Percentiles rank a stretch among this genome's conserved stretches.
phyloP scores from a whole-genome alignment of 148 eudicot genomes.

The Cornus florida region DNA sequence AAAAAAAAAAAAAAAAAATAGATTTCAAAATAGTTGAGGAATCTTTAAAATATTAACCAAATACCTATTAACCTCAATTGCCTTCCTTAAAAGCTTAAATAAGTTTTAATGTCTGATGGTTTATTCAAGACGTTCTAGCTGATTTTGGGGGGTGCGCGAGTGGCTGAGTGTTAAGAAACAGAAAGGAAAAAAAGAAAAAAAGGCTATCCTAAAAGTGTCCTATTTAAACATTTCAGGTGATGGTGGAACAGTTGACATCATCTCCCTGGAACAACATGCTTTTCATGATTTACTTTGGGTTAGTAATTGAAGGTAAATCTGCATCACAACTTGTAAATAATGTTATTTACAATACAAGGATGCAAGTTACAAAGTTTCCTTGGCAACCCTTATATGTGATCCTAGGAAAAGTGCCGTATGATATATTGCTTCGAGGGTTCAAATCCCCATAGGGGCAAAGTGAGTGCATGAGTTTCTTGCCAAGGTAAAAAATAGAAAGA shows the following conservation, averaged over 20 bases:
- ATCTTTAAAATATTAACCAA: too few species aligned
- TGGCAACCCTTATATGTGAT: not conserved
- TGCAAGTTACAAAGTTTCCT: not conserved
- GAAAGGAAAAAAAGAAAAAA: not conserved
- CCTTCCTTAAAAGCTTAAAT: too few species aligned
- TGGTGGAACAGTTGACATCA: slow-evolving; percentile 65
- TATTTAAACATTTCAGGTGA: slow-evolving; percentile 44
- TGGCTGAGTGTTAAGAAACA: not conserved
- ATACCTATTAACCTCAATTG: too few species aligned
- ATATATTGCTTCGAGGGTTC: too few species aligned
- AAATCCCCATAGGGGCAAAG: too few species aligned
- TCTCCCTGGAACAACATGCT: slow-evolving; percentile 75
- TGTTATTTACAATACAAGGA: not conserved
- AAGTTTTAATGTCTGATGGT: not conserved
- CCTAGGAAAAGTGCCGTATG: too few species aligned
- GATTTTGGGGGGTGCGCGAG: too few species aligned
- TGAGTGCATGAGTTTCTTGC: too few species aligned
- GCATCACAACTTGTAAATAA: not conserved
- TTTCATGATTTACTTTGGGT: slow-evolving; percentile 71
- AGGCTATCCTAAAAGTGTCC: not conserved
- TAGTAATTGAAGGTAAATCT: slow-evolving; percentile 63
- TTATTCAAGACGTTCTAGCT: not conserved
- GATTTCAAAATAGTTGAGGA: not conserved
- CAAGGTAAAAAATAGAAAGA: too few species aligned
- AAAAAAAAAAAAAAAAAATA: too few species aligned